Evolutionary conservation across 2,329 filamentous ascomycete species (phyloP), one percentile per base, ranked within the genome.

Genomic region (Nemania bipapillata): DNA sequence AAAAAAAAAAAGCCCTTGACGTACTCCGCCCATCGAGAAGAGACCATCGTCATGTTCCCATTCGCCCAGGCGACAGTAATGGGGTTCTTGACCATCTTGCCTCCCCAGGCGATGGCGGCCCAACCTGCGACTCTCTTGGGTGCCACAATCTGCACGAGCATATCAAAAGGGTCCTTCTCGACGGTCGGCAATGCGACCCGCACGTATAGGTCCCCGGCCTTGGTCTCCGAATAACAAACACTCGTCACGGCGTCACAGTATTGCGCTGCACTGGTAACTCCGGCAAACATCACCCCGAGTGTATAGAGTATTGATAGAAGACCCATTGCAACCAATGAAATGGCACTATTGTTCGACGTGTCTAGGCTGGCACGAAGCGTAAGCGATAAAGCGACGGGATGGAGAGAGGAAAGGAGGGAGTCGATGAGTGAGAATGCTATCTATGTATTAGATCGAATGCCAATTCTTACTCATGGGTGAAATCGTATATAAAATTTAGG

Each of bases 101-200:
- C 75, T 50, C 74, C 75, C 74, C 74, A 76, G 28, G 74, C 74
- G 12, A 77, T 35, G 3, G 73, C 75, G 1, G 75, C 72, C 75
- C 75, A 77, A 17, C 73, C 75, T 6, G 67, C 59, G 6, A 64
- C 42, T 26, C 40, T 11, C 52, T 72, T 73, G 4, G 75, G 74
- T 28, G 75, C 75, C n/a, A 74, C 72, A 1, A 77, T 56, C 66
- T 77, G 75, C 26, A 77, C 63, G 1, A 77, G 72, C 22, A 76
- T 56, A 35, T 77, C 75, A 45, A 77, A 77, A 15, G 74, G 74
- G 0, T 69, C 74, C n/a, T 70, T n/a, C 9, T 69, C 62, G 5
- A 75, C 74, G 11, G 66, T 60, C 11, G 75, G 75, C 20, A 77
- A 66, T 3, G 74, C 75, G 17, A 77, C 70, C 6, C 75, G 73